Evolutionary conservation across 108 stramenopile species (phyloP).

Genomic region (Nitzschia sp.): DNA sequence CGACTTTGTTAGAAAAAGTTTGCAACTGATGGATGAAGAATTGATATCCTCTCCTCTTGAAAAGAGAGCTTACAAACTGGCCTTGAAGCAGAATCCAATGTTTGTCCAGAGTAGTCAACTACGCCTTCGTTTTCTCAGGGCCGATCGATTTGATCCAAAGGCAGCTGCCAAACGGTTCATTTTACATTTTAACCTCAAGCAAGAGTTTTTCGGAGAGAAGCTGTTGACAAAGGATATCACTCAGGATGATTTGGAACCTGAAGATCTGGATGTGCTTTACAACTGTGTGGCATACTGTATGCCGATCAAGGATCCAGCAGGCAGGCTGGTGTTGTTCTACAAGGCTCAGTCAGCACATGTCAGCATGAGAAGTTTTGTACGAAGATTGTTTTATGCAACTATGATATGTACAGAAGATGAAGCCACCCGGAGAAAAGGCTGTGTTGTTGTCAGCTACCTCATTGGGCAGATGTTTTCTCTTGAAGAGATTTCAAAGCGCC

Average conservation of each 20-base stretch:
- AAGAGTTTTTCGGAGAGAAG: constrained; percentile 37
- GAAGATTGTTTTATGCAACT: constrained; percentile 1
- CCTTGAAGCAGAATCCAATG: constrained; percentile 12
- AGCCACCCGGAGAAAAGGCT: constrained; percentile 7
- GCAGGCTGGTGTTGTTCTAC: constrained; percentile 10
- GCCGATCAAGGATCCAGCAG: constrained; percentile 20
- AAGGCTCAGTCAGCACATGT: not conserved
- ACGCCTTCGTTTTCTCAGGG: constrained; percentile 40
- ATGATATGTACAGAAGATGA: constrained; percentile 1
- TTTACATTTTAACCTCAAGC: constrained; percentile 27
- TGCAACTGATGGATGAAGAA: constrained; percentile 2
- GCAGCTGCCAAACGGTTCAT: constrained; percentile 28
- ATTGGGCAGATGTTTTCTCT: not conserved
- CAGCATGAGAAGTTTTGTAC: not conserved
- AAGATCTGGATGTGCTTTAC: constrained; percentile 15
- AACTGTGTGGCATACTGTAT: not conserved
- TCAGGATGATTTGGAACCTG: constrained; percentile 31
- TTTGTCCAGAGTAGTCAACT: constrained; percentile 30
- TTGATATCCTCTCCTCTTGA: not conserved
- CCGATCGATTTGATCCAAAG: constrained; percentile 32
- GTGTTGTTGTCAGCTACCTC: constrained; percentile 13
- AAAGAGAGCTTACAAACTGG: not conserved
- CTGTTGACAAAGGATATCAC: constrained; percentile 20
- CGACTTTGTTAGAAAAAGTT: not conserved
- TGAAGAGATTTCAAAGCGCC: not conserved